Percentiles rank a stretch among this genome's conserved stretches.
phyloP scores from a whole-genome alignment of 179 eudicot genomes.

The Beta macrorhiza region DNA sequence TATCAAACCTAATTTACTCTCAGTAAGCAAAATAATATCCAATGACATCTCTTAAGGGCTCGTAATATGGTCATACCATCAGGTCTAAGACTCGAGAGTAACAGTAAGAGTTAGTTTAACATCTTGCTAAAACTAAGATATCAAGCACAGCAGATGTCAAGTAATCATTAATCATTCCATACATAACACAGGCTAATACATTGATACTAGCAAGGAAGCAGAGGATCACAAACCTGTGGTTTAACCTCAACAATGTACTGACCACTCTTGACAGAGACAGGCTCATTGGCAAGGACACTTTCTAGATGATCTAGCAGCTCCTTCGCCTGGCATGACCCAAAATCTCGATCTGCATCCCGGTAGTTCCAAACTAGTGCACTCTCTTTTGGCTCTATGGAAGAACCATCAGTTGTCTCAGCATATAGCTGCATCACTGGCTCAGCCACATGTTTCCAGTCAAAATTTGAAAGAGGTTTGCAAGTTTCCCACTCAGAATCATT shows the following conservation, averaged over 20 bases:
- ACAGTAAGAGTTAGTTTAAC: not conserved
- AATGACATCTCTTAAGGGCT: not conserved
- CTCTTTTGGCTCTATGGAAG: conserved; percentile 76
- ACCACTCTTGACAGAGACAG: conserved; percentile 89
- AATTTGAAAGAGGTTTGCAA: conserved; percentile 52
- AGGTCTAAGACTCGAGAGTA: not conserved
- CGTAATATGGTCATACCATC: not conserved
- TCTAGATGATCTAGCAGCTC: conserved; percentile 88
- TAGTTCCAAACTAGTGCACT: conserved; percentile 84
- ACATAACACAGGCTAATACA: not conserved
- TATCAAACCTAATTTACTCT: not conserved
- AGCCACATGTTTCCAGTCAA: conserved; percentile 87
- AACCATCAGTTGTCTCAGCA: conserved; percentile 88
- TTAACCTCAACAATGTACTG: conserved; percentile 82
- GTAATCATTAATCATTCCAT: not conserved
- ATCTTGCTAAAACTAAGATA: not conserved
- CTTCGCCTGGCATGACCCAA: conserved; percentile 90
- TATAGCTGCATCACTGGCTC: conserved; percentile 90
- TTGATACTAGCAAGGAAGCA: conserved; percentile 16
- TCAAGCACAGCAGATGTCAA: conserved; percentile 8
- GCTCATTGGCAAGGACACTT: conserved; percentile 89
- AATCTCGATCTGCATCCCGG: conserved; percentile 80
- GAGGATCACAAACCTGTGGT: conserved; percentile 65
- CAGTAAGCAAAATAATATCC: not conserved
- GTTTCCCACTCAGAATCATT: conserved; percentile 67